Base-by-base conservation (phyloP, 73 alveolate genomes). In the Symbiodinium natans region DNA sequence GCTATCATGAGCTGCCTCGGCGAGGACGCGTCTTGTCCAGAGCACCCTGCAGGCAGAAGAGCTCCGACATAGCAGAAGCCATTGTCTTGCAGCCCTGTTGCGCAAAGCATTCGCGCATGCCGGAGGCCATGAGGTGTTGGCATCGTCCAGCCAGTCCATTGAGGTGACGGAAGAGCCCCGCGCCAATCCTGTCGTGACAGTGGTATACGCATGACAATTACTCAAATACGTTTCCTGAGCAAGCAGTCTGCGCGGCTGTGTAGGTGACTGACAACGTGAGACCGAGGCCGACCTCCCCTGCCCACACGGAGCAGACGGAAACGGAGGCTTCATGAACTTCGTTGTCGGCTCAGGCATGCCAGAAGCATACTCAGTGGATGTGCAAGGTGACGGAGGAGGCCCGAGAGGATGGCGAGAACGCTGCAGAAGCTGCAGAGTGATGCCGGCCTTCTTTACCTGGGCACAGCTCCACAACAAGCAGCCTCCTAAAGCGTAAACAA, bases 391-490 rank as follows among this genome's bases (percentile, higher is more conserved):
- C 80, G 23, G 96, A 90, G 15, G 63, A 41, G 34, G 15, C 88
- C 9, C 56, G 36, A 1, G 96, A 63, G 46, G 96, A 86, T 41
- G 56, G 83, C n/a, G 93, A 87, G 6, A 82, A 54, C 7, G 94
- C 94, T 1, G 94, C 80, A 15, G 94, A 90, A 71, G 96, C 96
- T 6, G 96, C 96, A 1, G 96, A 54, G 96, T 42, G 31, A 15
- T 9, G 23, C 95, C 68, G 41, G 71, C 92, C 80, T 63, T 63
- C 31, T 29, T 27, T n/a, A 73, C 23, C 34, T 33, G 23, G 40
- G n/a, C n/a, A n/a, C n/a, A n/a, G n/a, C n/a, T n/a, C n/a, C n/a
- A 46, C 59, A 46, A 46, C 21, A 13, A 13, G 59, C 13, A 46
- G 59, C 6, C 59, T 9, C 59, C 59, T 9, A 9, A 9, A 9